Evolutionary conservation across 1,284 basidiomycete genomes (phyloP).

Genomic region (Pseudozyma tsukubaensis): DNA sequence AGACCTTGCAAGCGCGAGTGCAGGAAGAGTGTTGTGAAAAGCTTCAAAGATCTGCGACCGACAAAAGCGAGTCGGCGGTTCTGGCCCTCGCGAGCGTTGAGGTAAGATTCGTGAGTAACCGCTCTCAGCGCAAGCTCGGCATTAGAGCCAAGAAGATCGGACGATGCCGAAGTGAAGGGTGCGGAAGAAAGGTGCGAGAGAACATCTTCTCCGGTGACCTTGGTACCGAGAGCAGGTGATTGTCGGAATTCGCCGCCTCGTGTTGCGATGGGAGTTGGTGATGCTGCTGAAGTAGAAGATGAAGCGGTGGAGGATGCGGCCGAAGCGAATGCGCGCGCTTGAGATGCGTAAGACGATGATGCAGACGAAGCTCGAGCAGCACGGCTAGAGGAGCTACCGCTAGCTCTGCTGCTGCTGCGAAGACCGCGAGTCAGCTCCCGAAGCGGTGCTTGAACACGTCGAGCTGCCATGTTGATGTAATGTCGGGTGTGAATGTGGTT

Average conservation of each 20-base stretch:
- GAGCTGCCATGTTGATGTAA: constrained; percentile 26
- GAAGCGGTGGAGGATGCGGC: constrained; percentile 30
- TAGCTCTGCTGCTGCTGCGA: constrained; percentile 2
- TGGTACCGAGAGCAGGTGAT: constrained; percentile 29
- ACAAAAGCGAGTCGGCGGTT: constrained; percentile 64
- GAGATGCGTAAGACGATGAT: constrained; percentile 7
- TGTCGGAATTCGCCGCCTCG: constrained; percentile 11
- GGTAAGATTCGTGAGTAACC: constrained; percentile 64
- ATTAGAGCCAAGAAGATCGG: constrained; percentile 48
- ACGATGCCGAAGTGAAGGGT: constrained; percentile 33
- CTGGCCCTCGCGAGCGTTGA: constrained; percentile 55
- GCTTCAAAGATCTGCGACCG: constrained; percentile 61
- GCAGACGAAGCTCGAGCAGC: constrained; percentile 8
- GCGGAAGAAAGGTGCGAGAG: constrained; percentile 41
- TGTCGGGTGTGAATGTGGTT: not conserved
- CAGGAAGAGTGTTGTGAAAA: constrained; percentile 60
- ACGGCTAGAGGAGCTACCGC: constrained; percentile 16
- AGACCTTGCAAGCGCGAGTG: constrained; percentile 38
- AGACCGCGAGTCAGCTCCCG: constrained; percentile 13
- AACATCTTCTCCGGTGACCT: constrained; percentile 34
- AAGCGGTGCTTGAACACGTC: constrained; percentile 21
- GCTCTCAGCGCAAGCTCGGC: constrained; percentile 51
- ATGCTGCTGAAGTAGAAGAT: constrained; percentile 23
- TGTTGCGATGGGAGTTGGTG: constrained; percentile 17
- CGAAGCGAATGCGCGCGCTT: constrained; percentile 22